phyloP scores from a whole-genome alignment of 257 asterid genomes.

The Solanum ahanhuiri region DNA sequence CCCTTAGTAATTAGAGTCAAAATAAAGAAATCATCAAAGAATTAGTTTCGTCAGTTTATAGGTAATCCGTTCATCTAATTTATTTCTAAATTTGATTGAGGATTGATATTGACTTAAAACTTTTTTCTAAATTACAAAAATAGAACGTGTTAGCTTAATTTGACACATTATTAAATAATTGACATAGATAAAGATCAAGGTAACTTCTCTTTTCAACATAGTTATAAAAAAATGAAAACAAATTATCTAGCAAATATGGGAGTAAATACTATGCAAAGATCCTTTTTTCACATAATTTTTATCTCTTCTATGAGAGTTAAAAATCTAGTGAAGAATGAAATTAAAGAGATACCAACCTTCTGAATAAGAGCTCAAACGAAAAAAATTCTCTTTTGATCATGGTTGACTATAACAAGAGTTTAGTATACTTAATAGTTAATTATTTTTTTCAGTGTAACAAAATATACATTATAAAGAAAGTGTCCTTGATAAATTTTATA shows the following conservation, averaged over 20 bases:
- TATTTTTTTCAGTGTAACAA: no score
- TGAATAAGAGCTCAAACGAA: background rate
- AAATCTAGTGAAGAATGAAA: background rate
- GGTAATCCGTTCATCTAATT: no score
- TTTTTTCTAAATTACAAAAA: no score
- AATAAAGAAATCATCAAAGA: no score
- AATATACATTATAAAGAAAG: no score
- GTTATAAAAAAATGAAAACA: background rate
- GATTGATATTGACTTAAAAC: background rate
- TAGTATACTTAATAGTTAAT: no score
- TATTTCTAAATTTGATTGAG: background rate
- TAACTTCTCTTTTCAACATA: background rate
- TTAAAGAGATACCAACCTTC: no score
- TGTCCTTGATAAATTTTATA: no score
- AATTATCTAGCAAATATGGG: background rate
- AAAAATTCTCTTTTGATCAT: rapidly evolving
- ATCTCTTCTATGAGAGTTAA: background rate
- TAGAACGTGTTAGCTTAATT: background rate
- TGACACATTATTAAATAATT: background rate
- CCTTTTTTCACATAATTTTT: no score
- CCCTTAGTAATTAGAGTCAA: background rate
- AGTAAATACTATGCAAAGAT: no score
- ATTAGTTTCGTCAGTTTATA: no score
- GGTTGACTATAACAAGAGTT: background rate
- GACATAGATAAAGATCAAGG: no score